These are phyloP conservation scores for Elasticomyces elasticus DNA, from an alignment of 495 filamentous ascomycete species.

Conservation along the genomic window DNA sequence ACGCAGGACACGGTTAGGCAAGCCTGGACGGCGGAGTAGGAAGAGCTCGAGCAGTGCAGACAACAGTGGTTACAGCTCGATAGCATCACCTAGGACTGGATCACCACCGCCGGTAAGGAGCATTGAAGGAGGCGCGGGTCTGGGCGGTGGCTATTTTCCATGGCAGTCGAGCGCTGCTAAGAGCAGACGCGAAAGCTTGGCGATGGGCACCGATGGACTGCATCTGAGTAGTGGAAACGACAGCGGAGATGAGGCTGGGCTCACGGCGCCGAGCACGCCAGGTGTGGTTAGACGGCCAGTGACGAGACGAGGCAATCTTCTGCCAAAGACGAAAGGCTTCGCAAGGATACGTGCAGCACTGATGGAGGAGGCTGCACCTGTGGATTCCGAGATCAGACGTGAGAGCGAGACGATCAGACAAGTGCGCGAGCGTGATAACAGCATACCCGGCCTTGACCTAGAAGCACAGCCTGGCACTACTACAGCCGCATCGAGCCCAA, in stretches of 20 bases:
- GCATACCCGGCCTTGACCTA: conserved; percentile 26
- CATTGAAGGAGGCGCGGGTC: conserved; percentile 35
- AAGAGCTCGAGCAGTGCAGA: conserved; percentile 64
- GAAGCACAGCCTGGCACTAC: conserved; percentile 36
- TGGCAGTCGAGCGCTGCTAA: conserved; percentile 13
- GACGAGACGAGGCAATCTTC: conserved; percentile 73
- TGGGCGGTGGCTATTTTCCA: conserved; percentile 25
- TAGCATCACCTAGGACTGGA: conserved; percentile 52
- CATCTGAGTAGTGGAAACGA: conserved; percentile 67
- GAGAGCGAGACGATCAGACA: conserved; percentile 93
- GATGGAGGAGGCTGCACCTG: conserved; percentile 71
- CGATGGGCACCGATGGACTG: conserved; percentile 73
- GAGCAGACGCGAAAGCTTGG: conserved; percentile 65
- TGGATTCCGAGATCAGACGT: conserved; percentile 79
- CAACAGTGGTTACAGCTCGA: conserved; percentile 50
- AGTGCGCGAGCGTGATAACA: conserved; percentile 62
- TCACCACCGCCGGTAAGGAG: conserved; percentile 57
- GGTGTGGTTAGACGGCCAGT: conserved; percentile 61
- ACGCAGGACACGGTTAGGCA: conserved; percentile 54
- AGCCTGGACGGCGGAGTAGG: conserved; percentile 46
- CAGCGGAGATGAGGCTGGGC: conserved; percentile 64
- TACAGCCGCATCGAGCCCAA: conserved; percentile 41
- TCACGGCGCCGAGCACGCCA: conserved; percentile 35
- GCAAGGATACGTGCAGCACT: conserved; percentile 85
- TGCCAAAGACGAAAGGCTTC: conserved; percentile 95